Evolutionary conservation across 352 stramenopile species (phyloP).

Genomic region (Pythium periplocum): DNA sequence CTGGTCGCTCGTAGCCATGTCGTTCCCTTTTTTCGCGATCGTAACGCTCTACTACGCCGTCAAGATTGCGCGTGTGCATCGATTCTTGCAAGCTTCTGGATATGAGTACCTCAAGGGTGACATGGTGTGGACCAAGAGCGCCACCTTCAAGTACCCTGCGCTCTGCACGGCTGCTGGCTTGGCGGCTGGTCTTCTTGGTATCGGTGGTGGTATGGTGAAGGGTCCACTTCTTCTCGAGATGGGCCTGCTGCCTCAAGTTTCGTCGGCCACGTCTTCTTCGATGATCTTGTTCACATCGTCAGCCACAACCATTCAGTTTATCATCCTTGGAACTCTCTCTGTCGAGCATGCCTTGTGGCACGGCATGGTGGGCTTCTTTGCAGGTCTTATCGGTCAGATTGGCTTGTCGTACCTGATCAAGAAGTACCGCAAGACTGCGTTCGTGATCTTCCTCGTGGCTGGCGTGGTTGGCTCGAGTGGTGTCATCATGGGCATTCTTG

Average conservation of each 20-base stretch:
- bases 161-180: slow-evolving; percentile 69
- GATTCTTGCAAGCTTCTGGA: slow-evolving; percentile 49
- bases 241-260: slow-evolving; percentile 82
- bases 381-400: slow-evolving; percentile 89
- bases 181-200: slow-evolving; percentile 73
- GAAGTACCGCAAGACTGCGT: slow-evolving; percentile 83
- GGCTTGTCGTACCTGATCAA: slow-evolving; percentile 90
- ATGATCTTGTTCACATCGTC: slow-evolving; percentile 95
- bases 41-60: slow-evolving; percentile 73
- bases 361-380: slow-evolving; percentile 88
- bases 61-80: slow-evolving; percentile 60
- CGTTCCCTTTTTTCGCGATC: slow-evolving; percentile 66
- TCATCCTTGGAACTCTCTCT: slow-evolving; percentile 90
- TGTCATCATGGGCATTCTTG: slow-evolving; percentile 66
- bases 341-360: slow-evolving; percentile 89
- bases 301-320: slow-evolving; percentile 93
- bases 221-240: slow-evolving; percentile 88
- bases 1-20: slow-evolving; percentile 51
- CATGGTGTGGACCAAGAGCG: slow-evolving; percentile 90
- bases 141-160: slow-evolving; percentile 82
- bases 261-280: slow-evolving; percentile 83
- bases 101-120: slow-evolving; percentile 96
- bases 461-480: slow-evolving; percentile 68
- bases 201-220: slow-evolving; percentile 90
- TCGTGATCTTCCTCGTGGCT: slow-evolving; percentile 76